phyloP scores from a whole-genome alignment of 352 stramenopile species.

The Globisporangium spiculum region DNA sequence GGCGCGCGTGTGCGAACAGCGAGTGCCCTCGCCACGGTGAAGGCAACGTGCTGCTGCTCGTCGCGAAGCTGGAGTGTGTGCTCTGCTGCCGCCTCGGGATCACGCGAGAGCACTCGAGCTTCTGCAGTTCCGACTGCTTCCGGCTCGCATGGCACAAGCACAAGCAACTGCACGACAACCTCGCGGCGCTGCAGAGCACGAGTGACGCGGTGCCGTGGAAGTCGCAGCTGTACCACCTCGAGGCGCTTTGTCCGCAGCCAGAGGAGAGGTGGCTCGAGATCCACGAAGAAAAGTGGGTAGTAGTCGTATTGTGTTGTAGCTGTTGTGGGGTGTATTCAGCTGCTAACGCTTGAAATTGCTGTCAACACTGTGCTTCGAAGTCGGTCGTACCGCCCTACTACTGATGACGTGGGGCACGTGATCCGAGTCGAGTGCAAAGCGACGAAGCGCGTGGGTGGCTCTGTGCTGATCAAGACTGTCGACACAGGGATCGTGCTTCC shows the following conservation, averaged over 20 bases:
- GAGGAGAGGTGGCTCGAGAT: constrained; percentile 64
- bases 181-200: constrained; percentile 24
- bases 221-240: constrained; percentile 57
- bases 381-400: constrained; percentile 66
- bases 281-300: constrained; percentile 57
- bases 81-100: constrained; percentile 65
- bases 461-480: constrained; percentile 66
- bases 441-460: constrained; percentile 45
- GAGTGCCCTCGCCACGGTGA: constrained; percentile 53
- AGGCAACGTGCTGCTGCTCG: constrained; percentile 63
- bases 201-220: constrained; percentile 40
- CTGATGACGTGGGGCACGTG: constrained; percentile 71
- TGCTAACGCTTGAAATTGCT: constrained; percentile 24
- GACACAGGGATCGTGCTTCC: constrained; percentile 85
- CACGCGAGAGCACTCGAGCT: constrained; percentile 62
- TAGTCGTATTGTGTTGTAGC: not conserved
- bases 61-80: constrained; percentile 74
- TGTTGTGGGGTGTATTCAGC: not conserved
- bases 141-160: constrained; percentile 62
- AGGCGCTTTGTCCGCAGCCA: constrained; percentile 47
- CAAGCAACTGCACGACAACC: constrained; percentile 55
- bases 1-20: constrained; percentile 56
- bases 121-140: constrained; percentile 69
- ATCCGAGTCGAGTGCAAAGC: constrained; percentile 80
- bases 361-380: constrained; percentile 32